Percentiles rank a stretch among this genome's conserved stretches.
These are phyloP conservation scores for Botrytis pseudocinerea DNA, from an alignment of 2,329 filamentous ascomycete genomes.

Conservation along the genomic window DNA sequence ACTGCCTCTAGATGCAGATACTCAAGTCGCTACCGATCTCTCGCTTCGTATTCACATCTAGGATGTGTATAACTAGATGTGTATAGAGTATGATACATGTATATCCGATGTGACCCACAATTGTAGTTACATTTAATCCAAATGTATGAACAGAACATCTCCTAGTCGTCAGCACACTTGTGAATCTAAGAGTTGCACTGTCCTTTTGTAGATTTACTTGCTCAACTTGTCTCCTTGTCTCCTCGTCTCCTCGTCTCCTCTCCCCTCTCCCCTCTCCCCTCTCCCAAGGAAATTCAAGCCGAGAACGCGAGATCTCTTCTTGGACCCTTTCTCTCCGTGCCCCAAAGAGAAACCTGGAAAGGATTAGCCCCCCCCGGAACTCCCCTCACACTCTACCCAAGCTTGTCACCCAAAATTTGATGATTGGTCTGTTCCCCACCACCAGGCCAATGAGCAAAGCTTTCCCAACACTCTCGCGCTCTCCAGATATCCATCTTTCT, in stretches of 20 bases:
- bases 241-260: neutral
- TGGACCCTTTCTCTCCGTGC: neutral
- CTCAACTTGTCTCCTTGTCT: neutral
- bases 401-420: neutral
- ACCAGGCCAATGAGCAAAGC: neutral
- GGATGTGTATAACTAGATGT: neutral
- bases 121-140: neutral
- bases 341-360: neutral
- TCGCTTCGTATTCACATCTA: neutral
- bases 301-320: neutral
- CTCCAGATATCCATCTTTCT: neutral
- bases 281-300: neutral
- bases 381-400: neutral
- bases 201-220: neutral
- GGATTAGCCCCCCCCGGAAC: neutral
- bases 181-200: neutral
- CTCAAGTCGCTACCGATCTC: neutral
- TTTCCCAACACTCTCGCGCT: neutral
- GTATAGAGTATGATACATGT: too few species aligned
- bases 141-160: neutral
- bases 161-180: neutral
- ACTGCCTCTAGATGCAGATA: neutral
- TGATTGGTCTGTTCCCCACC: neutral
- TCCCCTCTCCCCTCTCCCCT: neutral
- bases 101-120: neutral